Base-by-base conservation (phyloP, 495 filamentous ascomycete species). In the Hyaloscypha bicolor region DNA sequence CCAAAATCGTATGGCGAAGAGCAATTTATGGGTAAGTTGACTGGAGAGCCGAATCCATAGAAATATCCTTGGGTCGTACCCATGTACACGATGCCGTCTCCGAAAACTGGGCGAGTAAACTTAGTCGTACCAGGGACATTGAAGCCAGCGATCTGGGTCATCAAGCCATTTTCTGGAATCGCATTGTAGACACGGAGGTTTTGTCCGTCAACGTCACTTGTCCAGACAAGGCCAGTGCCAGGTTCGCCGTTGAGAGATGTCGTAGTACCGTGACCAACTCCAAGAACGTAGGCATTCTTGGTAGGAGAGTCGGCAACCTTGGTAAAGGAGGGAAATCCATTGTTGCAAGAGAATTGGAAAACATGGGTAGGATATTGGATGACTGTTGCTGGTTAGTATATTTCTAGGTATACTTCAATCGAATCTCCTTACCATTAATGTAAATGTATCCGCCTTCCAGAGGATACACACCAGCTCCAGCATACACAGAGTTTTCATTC, bases 391-490 rank as follows among this genome's bases (percentile, higher is more conserved):
- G 33, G n/a, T 32, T n/a, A 51, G 42, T 65, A 42, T 53, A 22
- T 14, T 48, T 19, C 32, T 6, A 30, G 32, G 9, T 29, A 19
- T 0, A n/a, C 58, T 51, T 33, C 4, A 35, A 6, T 52, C 70
- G 57, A 1, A 59, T 68, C 9, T 62, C 64, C 32, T 69, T 65
- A 39, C 72, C 71, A 55, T 75, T 81, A 59, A 79, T 76, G 66
- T 85, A 85, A 53, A 85, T 76, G 64, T 80, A 84, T 9, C 82
- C 82, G 25, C 80, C 80, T 63, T 79, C 82, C 1, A 82, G 67
- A 19, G 82, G 82, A 69, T 83, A 79, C 9, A 77, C 78, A 1
- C 81, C 82, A 16, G 76, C 71, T 35, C 80, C 82, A 45, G 79
- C 80, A 70, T 81, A 84, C 0, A 83, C 79, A 9, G 81, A 72